phyloP scores from a whole-genome alignment of 495 filamentous ascomycete species.

The Tuber brumale region DNA sequence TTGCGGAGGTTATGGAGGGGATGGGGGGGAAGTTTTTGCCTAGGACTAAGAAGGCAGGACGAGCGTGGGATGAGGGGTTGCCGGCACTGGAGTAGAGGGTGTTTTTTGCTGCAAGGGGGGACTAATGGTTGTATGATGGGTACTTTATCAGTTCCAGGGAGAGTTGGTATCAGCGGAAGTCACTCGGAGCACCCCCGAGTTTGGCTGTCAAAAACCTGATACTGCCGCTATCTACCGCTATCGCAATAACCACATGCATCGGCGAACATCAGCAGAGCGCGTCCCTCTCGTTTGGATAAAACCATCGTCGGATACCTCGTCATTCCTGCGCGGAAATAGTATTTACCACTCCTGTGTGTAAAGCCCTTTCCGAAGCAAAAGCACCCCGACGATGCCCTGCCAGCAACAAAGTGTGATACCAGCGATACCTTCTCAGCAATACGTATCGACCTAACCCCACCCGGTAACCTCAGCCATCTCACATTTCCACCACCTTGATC shows the following conservation, averaged over 20 bases:
- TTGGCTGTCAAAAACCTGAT: neutral
- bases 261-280: neutral
- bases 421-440: neutral
- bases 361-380: neutral
- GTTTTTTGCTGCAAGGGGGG: neutral
- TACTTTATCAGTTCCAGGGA: neutral
- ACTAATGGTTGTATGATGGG: neutral
- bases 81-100: constrained; percentile 20
- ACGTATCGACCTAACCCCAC: neutral
- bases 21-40: constrained; percentile 34
- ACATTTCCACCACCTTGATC: neutral
- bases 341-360: neutral
- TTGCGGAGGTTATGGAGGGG: constrained; percentile 30
- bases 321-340: neutral
- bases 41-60: constrained; percentile 3
- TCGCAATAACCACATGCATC: neutral
- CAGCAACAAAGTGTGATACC: neutral
- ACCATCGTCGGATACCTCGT: neutral
- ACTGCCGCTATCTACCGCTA: neutral
- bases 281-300: neutral
- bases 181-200: neutral
- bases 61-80: constrained; percentile 29
- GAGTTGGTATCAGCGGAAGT: neutral
- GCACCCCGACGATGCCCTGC: neutral
- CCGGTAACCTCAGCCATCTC: neutral